Base-by-base conservation (phyloP, 1,284 basidiomycete species). In the Rhodotorula glutinis region DNA sequence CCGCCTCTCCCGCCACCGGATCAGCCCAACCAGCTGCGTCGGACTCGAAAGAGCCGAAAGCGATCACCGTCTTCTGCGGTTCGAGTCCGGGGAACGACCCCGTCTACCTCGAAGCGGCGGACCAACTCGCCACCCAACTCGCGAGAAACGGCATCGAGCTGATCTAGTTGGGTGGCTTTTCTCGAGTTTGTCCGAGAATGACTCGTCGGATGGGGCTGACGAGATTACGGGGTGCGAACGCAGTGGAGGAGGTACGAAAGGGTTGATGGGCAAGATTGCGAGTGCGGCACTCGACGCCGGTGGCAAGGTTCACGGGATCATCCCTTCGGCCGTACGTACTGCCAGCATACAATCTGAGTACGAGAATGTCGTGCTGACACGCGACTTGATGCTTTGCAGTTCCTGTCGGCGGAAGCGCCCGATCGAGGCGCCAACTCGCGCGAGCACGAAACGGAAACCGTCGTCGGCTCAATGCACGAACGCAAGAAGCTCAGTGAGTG, bases 11-110 rank as follows among this genome's bases (percentile, higher is more conserved):
- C 33, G 33, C 33, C 33, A 38, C 33, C 33, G 33, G 33, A 38
- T 11, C 33, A 38, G 43, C 43, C 8, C 43, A 44, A 44, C 8
- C 43, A 10, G 49, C 25, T n/a, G 47, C 23, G 25, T 27, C 5
- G 7, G 25, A 17, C 10, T 25, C 47, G 10, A 49, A n/a, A 1
- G 3, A 27, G 9, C 23, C 49, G 25, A 25, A 51, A n/a, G n/a
- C 49, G n/a, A 27, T 77, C 67, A 77, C 77, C 47, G 77, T 79
- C 53, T 79, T 79, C 56, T 79, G 78, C 74, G 78, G 78, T 54
- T 75, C 76, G 0, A 73, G 74, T 25, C 74, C 75, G 0, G 78
- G 78, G 21, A 67, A 53, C 25, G 69, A 74, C 47, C 74, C 75
- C 33, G 65, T 66, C 25, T 78, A 75, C 57, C 66, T 73, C 63